These are phyloP conservation scores for Diaporthe ilicicola DNA, from an alignment of 2,329 filamentous ascomycete species.

Conservation along the genomic window DNA sequence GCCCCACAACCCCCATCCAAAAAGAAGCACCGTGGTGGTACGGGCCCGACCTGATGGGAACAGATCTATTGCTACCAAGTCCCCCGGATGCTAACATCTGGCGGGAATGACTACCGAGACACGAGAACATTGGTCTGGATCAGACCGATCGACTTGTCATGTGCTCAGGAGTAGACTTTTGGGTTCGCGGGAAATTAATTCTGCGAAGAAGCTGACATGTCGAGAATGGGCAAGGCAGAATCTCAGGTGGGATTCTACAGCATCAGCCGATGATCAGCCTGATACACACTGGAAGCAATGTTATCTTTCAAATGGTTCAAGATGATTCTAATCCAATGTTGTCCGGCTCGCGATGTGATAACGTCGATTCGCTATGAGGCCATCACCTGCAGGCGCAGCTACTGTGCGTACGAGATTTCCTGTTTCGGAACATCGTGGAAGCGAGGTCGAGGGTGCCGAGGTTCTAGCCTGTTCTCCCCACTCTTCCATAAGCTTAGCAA, in stretches of 20 bases:
- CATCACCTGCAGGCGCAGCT: not conserved
- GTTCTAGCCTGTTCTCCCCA: conserved; percentile 7
- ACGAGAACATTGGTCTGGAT: not conserved
- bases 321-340: too few relatives aligned
- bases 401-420: too few relatives aligned
- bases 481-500: conserved; percentile 9
- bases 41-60: not conserved
- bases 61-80: not conserved
- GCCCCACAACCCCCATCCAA: not conserved
- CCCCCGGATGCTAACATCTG: not conserved
- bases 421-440: not conserved
- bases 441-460: not conserved
- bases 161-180: too few relatives aligned
- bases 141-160: not conserved
- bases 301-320: too few relatives aligned
- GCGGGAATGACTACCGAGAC: not conserved
- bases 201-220: not conserved
- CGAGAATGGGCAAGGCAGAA: not conserved
- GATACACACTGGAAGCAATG: not conserved
- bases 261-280: not conserved
- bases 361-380: not conserved
- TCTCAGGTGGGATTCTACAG: too few relatives aligned
- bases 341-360: too few relatives aligned
- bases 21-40: not conserved
- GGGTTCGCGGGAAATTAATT: not conserved